A percentile compares a stretch with the other conserved stretches of the same genome.
Conservation (phyloP, 495 filamentous ascomycete species). For the Aspergillus sclerotioniger region DNA sequence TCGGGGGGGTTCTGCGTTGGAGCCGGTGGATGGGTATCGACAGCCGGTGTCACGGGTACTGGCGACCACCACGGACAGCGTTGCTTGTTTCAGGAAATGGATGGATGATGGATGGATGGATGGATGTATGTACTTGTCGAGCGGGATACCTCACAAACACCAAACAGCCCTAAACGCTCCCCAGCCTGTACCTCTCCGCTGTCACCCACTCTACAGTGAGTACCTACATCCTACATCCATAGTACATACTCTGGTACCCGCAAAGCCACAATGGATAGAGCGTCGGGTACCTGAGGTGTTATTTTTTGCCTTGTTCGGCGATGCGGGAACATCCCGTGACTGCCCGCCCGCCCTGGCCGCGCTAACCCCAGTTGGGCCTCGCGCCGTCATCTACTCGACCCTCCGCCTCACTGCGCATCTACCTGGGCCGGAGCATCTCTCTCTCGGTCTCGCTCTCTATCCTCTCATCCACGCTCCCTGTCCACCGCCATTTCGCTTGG, state of each 20-base stretch:
- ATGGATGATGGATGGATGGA: too few relatives aligned
- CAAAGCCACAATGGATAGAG: neutral
- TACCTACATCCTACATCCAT: too few relatives aligned
- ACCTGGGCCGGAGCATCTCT: slow-evolving; percentile 18
- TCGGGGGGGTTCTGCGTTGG: neutral
- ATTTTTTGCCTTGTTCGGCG: neutral
- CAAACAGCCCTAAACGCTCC: too few relatives aligned
- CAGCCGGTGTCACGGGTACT: neutral
- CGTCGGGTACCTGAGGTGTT: neutral
- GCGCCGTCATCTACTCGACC: slow-evolving; percentile 23
- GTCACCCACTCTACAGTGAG: too few relatives aligned
- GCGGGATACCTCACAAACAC: too few relatives aligned
- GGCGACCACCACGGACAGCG: neutral
- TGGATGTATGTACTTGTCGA: neutral
- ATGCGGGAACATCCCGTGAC: slow-evolving; percentile 33
- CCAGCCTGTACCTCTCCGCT: neutral
- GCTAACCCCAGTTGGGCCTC: slow-evolving; percentile 29
- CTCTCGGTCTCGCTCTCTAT: slow-evolving; percentile 18
- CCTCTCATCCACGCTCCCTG: slow-evolving; percentile 5
- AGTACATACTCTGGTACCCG: too few relatives aligned
- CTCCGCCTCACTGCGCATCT: slow-evolving; percentile 28
- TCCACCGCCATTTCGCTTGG: slow-evolving; percentile 24
- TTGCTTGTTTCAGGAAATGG: neutral
- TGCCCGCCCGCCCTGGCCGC: slow-evolving; percentile 9
- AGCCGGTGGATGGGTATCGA: slow-evolving; percentile 1